These are phyloP conservation scores for Poa annua DNA, from an alignment of 176 grass and related monocot genomes.

Conservation along the genomic window DNA sequence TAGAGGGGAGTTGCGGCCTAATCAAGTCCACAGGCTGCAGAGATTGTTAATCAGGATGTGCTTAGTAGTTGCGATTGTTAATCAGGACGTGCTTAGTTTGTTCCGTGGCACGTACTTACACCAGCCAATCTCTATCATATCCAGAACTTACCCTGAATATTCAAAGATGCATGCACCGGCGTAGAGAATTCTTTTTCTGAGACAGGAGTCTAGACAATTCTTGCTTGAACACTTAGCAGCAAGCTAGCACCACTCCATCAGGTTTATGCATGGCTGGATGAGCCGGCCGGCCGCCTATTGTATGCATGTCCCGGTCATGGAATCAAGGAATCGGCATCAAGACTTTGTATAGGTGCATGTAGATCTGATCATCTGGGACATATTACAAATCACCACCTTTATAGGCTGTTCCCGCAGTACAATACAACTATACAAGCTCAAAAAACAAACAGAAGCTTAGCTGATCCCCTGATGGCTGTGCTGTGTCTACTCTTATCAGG, in stretches of 20 bases:
- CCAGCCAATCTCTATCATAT: slow-evolving; percentile 36
- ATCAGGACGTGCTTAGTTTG: slow-evolving; percentile 41
- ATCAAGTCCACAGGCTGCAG: slow-evolving; percentile 36
- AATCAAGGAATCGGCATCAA: slow-evolving; percentile 24
- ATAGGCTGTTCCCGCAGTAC: slow-evolving; percentile 47
- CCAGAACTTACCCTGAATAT: slow-evolving; percentile 26
- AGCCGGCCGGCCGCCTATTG: slow-evolving; percentile 25
- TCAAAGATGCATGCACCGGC: slow-evolving; percentile 20
- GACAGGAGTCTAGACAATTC: slow-evolving; percentile 33
- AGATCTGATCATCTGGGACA: slow-evolving; percentile 45
- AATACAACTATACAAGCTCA: slow-evolving; percentile 10
- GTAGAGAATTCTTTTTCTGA: slow-evolving; percentile 24
- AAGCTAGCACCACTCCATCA: slow-evolving; percentile 34
- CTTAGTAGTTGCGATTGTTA: slow-evolving; percentile 47
- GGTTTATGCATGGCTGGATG: slow-evolving; percentile 12
- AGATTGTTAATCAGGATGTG: slow-evolving; percentile 46
- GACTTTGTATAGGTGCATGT: slow-evolving; percentile 20
- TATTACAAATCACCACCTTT: slow-evolving; percentile 10
- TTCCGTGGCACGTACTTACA: background rate
- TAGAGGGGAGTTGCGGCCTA: slow-evolving; percentile 39
- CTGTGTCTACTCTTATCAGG: slow-evolving; percentile 26
- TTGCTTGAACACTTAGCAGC: background rate
- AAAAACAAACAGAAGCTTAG: slow-evolving; percentile 34
- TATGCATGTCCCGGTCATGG: slow-evolving; percentile 31
- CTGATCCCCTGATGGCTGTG: background rate